phyloP scores from a whole-genome alignment of 2,329 filamentous ascomycete species.

The Colletotrichum australisinense region DNA sequence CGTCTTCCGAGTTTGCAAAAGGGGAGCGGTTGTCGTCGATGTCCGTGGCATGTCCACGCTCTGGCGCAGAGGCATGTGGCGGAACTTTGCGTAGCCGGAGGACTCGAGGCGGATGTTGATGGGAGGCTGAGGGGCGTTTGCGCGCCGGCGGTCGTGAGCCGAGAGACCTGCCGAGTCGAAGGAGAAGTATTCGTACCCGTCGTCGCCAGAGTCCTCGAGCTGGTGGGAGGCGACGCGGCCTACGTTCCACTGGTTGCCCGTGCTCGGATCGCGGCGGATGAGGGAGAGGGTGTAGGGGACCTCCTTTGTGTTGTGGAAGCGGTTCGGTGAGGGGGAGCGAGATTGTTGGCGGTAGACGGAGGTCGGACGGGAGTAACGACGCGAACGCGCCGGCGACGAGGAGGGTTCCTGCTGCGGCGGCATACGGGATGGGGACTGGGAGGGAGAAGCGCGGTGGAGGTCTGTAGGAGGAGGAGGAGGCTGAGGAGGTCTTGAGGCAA shows the following conservation, averaged over 20 bases:
- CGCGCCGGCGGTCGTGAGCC: constrained; percentile 37
- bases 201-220: constrained; percentile 51
- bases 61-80: constrained; percentile 56
- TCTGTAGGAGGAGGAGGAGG: neutral
- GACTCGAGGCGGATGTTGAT: constrained; percentile 66
- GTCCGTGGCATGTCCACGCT: constrained; percentile 44
- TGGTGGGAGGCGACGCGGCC: constrained; percentile 71
- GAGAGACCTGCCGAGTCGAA: constrained; percentile 36
- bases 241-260: constrained; percentile 80
- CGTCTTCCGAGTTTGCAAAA: constrained; percentile 31
- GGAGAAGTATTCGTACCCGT: constrained; percentile 42
- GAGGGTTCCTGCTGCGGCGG: neutral
- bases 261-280: constrained; percentile 78
- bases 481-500: neutral
- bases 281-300: constrained; percentile 68
- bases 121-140: constrained; percentile 46
- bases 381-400: neutral
- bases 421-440: constrained; percentile 17
- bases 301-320: constrained; percentile 46
- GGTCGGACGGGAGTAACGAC: constrained; percentile 15
- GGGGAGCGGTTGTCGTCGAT: constrained; percentile 12
- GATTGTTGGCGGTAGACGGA: constrained; percentile 25
- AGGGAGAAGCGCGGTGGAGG: neutral
- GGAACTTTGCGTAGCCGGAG: constrained; percentile 68
- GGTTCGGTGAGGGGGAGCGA: constrained; percentile 52